A percentile compares a stretch with the other conserved stretches of the same genome.
These are phyloP conservation scores for Hypsizygus marmoreus DNA, from an alignment of 768 basidiomycete genomes.

Conservation along the genomic window DNA sequence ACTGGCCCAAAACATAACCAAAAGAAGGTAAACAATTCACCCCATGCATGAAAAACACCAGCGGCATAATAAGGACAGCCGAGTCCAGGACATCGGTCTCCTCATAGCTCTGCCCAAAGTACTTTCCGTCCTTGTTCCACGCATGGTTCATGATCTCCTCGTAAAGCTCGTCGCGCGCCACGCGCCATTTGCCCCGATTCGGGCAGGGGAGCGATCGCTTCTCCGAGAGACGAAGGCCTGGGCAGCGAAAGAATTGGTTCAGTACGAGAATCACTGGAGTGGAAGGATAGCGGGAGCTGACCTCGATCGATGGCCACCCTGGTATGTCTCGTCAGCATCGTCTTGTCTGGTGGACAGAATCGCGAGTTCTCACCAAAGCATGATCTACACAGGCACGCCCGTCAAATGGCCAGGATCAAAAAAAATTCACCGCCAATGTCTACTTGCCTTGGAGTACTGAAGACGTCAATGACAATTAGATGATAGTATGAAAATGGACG, in stretches of 20 bases:
- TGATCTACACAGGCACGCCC: constrained; percentile 51
- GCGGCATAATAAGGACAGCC: constrained; percentile 88
- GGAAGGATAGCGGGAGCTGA: constrained; percentile 14
- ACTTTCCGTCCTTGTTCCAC: constrained; percentile 70
- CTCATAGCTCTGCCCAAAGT: constrained; percentile 91
- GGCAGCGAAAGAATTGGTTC: neutral
- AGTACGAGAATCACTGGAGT: too few relatives aligned
- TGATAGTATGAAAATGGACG: neutral
- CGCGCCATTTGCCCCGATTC: constrained; percentile 67
- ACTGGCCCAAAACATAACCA: neutral
- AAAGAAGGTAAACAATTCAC: constrained; percentile 40
- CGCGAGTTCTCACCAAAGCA: constrained; percentile 71
- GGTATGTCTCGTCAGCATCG: too few relatives aligned
- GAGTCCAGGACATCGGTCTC: constrained; percentile 81
- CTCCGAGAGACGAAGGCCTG: constrained; percentile 86
- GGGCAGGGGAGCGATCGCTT: constrained; percentile 93
- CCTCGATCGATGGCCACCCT: constrained; percentile 97
- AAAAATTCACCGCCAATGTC: constrained; percentile 13
- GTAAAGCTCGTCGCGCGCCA: constrained; percentile 79
- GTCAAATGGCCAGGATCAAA: constrained; percentile 29
- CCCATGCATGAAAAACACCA: constrained; percentile 88
- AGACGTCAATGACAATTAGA: constrained; percentile 2
- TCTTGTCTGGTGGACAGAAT: too few relatives aligned
- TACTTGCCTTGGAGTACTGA: constrained; percentile 79
- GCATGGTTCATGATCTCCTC: constrained; percentile 92